Percentiles rank a stretch among this genome's conserved stretches.
These are phyloP conservation scores for Lichtheimia ornata DNA, from an alignment of 371 early-diverging fungal genomes.

Conservation along the genomic window DNA sequence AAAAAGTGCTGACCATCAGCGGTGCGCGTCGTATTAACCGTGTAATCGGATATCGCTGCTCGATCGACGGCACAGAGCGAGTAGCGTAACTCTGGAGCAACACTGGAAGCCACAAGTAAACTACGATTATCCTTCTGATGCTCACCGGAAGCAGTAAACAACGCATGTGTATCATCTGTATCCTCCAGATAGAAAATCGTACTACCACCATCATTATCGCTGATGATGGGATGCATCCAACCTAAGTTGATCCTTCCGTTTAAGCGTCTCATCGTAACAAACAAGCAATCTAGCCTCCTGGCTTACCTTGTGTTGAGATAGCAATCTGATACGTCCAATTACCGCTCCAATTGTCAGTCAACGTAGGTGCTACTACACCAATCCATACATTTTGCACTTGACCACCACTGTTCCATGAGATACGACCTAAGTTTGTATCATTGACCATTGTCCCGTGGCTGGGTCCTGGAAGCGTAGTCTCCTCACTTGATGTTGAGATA, in stretches of 20 bases:
- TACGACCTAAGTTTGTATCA: constrained; percentile 28
- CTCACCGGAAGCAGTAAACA: constrained; percentile 31
- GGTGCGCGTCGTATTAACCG: constrained; percentile 36
- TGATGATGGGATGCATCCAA: constrained; percentile 29
- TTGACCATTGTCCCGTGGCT: constrained; percentile 33
- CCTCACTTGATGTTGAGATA: constrained; percentile 39
- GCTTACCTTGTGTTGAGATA: constrained; percentile 53
- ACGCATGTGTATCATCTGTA: constrained; percentile 53
- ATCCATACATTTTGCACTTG: constrained; percentile 34
- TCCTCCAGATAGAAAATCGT: constrained; percentile 50
- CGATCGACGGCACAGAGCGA: constrained; percentile 54
- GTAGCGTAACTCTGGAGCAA: constrained; percentile 39
- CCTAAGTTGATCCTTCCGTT: constrained; percentile 12
- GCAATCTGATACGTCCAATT: constrained; percentile 61
- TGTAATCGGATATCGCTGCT: constrained; percentile 29
- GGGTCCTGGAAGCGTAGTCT: constrained; percentile 47
- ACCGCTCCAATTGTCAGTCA: constrained; percentile 39
- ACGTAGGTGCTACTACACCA: constrained; percentile 42
- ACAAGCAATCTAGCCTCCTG: background rate
- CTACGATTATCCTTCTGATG: constrained; percentile 28
- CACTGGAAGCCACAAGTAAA: constrained; percentile 34
- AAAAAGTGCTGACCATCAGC: constrained; percentile 35
- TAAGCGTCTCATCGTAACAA: no score
- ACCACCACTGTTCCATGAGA: constrained; percentile 33
- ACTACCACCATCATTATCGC: constrained; percentile 22